Evolutionary conservation across 1,284 basidiomycete genomes (phyloP), one percentile per base, ranked within the genome.

Genomic region (Kalmanozyma brasiliensis): DNA sequence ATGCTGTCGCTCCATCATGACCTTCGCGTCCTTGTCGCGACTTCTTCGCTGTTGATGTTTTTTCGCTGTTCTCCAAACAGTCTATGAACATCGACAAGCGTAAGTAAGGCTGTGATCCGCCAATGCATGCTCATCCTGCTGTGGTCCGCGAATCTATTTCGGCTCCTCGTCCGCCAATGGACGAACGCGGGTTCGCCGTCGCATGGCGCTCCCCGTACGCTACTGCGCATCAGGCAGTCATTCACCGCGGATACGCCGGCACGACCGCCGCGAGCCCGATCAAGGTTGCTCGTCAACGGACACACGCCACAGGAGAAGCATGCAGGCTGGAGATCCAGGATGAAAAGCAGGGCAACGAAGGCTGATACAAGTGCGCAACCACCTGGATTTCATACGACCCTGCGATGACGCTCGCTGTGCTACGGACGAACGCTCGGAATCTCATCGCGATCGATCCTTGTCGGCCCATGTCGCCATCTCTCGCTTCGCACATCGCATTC

Each of bases 41-140:
- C 23, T 30, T 17, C 16, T 30, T 4, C 19, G 40, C 56, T 55
- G 62, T 47, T 23, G n/a, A 37, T 65, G 46, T 22, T 30, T 17
- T 10, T 30, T 4, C 19, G 40, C 56, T 55, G 62, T 47, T 23
- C 2, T 14, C 14, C 16, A 53, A 49, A 73, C 67, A 76, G 74
- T 63, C 73, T 33, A 67, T 72, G 52, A 77, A 77, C 63, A 64
- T 77, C 40, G 74, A 77, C 73, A 77, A 77, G 66, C 73, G 74
- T 76, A 47, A 56, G 74, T 76, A 17, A 19, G 30, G 10, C 37
- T 38, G 13, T 32, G 17, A n/a, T 29, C n/a, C 10, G 19, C 24
- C 5, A 22, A 26, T 5, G 34, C 35, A 38, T 37, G 34, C 42
- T 44, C 14, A 24, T 22, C 42, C 33, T 20, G 34, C 34, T 29